A percentile compares a stretch with the other conserved stretches of the same genome.
Conservation (phyloP, 805 yeast species). For the Hanseniaspora mollemarum region DNA sequence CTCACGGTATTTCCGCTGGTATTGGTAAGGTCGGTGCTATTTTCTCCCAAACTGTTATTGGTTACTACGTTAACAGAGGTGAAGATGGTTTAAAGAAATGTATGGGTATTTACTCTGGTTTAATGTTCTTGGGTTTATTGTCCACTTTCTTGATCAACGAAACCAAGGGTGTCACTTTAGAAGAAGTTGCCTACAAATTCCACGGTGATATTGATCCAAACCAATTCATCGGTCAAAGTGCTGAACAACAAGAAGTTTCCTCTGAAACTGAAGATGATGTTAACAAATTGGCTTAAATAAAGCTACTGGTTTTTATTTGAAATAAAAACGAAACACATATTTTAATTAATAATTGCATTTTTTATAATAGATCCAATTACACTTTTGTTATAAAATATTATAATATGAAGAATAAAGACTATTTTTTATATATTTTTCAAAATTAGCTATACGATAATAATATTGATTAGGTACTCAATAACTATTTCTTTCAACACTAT, state of each 20-base stretch:
- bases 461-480: too few relatives aligned
- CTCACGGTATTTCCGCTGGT: constrained; percentile 92
- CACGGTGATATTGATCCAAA: constrained; percentile 63
- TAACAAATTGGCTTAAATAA: constrained; percentile 11
- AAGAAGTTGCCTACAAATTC: constrained; percentile 65
- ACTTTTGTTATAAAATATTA: too few relatives aligned
- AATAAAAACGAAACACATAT: background rate
- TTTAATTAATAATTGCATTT: background rate
- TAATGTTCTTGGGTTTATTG: constrained; percentile 72
- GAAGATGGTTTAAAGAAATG: constrained; percentile 40
- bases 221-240: constrained; percentile 8
- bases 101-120: constrained; percentile 85
- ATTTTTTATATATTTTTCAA: too few relatives aligned
- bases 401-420: too few relatives aligned
- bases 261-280: constrained; percentile 16
- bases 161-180: constrained; percentile 84
- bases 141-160: constrained; percentile 67
- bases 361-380: too few relatives aligned
- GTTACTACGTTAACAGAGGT: constrained; percentile 77
- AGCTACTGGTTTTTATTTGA: background rate
- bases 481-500: background rate
- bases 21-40: constrained; percentile 87
- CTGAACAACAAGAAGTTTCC: constrained; percentile 13
- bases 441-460: too few relatives aligned
- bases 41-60: constrained; percentile 76